Evolutionary conservation across 441 rosid genomes (phyloP).

Genomic region (Metrosideros polymorpha): DNA sequence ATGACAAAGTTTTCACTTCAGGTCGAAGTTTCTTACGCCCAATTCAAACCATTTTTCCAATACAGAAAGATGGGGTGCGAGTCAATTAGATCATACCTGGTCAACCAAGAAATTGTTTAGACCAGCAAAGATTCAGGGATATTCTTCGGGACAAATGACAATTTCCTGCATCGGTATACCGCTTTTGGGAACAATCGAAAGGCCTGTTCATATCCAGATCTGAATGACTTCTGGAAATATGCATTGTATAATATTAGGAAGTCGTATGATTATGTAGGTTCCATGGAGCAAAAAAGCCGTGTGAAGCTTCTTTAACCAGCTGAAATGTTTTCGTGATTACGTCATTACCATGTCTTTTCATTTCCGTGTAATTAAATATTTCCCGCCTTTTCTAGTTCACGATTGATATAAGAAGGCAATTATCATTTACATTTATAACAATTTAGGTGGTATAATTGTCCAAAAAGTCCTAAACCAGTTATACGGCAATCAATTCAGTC

Average conservation of each 20-base stretch:
- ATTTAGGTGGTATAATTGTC: too few species aligned
- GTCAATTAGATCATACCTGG: background rate
- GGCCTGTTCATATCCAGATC: background rate
- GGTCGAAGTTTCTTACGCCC: conserved; percentile 26
- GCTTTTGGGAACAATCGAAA: background rate
- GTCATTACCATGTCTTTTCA: background rate
- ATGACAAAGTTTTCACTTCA: conserved; percentile 28
- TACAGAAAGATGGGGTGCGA: background rate
- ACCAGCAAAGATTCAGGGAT: background rate
- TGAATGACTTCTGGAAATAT: background rate
- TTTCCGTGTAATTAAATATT: background rate
- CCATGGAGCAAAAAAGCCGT: background rate
- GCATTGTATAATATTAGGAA: fast-evolving
- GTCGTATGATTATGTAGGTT: background rate
- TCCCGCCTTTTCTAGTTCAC: background rate
- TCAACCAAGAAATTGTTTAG: background rate
- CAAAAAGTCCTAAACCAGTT: too few species aligned
- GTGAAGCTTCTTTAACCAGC: background rate
- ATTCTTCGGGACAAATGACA: background rate
- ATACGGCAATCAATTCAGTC: too few species aligned
- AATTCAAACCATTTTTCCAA: conserved; percentile 1
- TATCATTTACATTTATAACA: background rate
- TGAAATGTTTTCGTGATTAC: too few species aligned
- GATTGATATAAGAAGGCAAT: background rate
- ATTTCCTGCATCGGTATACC: fast-evolving